Base-by-base conservation (phyloP, 1,284 basidiomycete genomes). In the Boletus mariae region DNA sequence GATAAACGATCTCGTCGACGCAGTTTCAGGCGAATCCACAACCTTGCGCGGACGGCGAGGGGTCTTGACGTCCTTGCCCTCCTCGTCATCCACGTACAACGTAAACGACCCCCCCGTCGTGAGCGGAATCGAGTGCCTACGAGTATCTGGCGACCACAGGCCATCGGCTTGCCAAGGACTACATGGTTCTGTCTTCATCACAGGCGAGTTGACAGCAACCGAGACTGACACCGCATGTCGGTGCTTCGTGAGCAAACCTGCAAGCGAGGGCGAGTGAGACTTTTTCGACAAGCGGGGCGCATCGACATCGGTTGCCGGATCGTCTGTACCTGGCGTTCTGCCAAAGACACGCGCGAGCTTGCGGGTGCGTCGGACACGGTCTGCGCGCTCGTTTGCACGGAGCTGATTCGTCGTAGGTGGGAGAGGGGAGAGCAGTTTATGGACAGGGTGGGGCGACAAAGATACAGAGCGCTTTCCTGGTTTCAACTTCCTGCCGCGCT, bases 321-420 rank as follows among this genome's bases (percentile, higher is more conserved):
- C 66, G 34, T 73, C 71, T 17, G 66, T 66, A 29, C 73, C 77
- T 0, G 84, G 85, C 1, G 76, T 79, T 66, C 82, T 77, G 26
- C 92, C 92, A 47, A 94, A 84, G 17, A 93, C 70, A 60, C 86
- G 84, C 26, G 88, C 80, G 40, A 94, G 77, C 70, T 94, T 94
- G 61, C 84, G 81, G 31, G 84, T 82, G 58, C 85, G 84, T 48
- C 83, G 77, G 25, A 92, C 73, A 49, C 88, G 81, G 40, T 88
- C 84, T 0, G 85, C 80, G 23, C 90, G 85, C 59, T 90, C 84
- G 23, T 79, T 76, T 10, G 84, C 72, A 54, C 77, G 75, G 37
- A 92, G 81, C 53, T 78, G 72, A 66, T 90, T 90, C 3, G 82
- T 84, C 5, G 85, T 87, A 1, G 81, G 79, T 0, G 84, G 82